Percentiles rank a stretch among this genome's conserved stretches.
Evolutionary conservation across 805 yeast species (phyloP).

Genomic region (Kazachstania kunashirensis): DNA sequence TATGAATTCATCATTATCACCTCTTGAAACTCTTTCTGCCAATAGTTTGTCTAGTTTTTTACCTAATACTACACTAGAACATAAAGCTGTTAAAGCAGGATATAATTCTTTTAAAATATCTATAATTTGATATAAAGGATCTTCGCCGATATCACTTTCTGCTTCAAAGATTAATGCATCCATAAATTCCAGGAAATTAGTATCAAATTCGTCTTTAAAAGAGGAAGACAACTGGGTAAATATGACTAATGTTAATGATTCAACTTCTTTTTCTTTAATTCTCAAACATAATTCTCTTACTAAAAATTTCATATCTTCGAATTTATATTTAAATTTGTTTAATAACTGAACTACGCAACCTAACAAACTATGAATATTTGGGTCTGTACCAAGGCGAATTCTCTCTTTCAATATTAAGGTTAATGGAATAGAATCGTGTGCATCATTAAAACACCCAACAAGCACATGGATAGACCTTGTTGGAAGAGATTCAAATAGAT

Average conservation of each 20-base stretch:
- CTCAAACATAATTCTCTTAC: slow-evolving; percentile 20
- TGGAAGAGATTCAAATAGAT: slow-evolving; percentile 16
- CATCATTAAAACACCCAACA: slow-evolving; percentile 16
- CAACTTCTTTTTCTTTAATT: slow-evolving; percentile 13
- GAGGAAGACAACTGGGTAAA: slow-evolving; percentile 12
- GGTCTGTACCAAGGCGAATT: slow-evolving; percentile 16
- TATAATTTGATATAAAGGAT: slow-evolving; percentile 13
- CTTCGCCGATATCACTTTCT: slow-evolving; percentile 16
- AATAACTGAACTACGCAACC: slow-evolving; percentile 22
- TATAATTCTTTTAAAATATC: slow-evolving; percentile 20
- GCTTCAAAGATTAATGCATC: slow-evolving; percentile 21
- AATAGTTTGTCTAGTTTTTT: slow-evolving; percentile 23
- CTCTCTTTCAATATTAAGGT: slow-evolving; percentile 13
- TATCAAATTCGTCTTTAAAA: slow-evolving; percentile 15
- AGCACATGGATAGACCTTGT: slow-evolving; percentile 14
- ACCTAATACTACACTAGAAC: slow-evolving; percentile 25
- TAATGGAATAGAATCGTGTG: slow-evolving; percentile 12
- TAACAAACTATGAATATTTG: slow-evolving; percentile 13
- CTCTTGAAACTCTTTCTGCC: slow-evolving; percentile 11
- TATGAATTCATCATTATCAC: slow-evolving; percentile 15
- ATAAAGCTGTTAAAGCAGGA: slow-evolving; percentile 21
- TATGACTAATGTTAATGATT: slow-evolving; percentile 16
- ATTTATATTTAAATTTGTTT: slow-evolving; percentile 18
- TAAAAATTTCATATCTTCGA: slow-evolving; percentile 19
- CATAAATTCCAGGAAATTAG: slow-evolving; percentile 11